Evolutionary conservation across 371 early-diverging fungal species (phyloP).

Genomic region (Mucor irregularis): DNA sequence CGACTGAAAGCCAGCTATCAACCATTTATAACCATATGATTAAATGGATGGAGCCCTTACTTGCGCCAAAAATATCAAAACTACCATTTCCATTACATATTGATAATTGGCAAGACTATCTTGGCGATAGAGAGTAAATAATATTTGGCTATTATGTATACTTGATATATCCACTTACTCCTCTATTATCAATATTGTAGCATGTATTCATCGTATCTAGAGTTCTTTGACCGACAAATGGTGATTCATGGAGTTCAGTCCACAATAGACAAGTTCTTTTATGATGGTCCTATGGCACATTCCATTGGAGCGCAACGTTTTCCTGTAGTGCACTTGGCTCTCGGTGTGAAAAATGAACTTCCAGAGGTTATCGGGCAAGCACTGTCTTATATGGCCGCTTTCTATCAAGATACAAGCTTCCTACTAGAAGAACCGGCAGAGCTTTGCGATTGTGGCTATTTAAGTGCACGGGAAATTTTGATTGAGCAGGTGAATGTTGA

Average conservation of each 20-base stretch:
- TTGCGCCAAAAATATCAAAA: constrained; percentile 6
- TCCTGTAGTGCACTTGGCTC: constrained; percentile 31
- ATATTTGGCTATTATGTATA: background rate
- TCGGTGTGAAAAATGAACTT: constrained; percentile 29
- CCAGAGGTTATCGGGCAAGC: constrained; percentile 26
- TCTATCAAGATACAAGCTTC: constrained; percentile 15
- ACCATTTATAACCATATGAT: background rate
- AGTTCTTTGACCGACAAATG: constrained; percentile 30
- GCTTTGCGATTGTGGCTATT: background rate
- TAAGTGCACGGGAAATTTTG: constrained; percentile 7
- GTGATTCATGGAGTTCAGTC: constrained; percentile 17
- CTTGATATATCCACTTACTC: background rate
- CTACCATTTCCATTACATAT: background rate
- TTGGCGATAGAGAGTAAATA: constrained; percentile 27
- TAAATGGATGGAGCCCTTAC: background rate
- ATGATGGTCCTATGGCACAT: background rate
- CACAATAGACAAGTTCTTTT: constrained; percentile 19
- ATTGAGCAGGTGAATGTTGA: constrained; percentile 9
- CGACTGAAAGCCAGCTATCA: too few species aligned
- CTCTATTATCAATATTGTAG: background rate
- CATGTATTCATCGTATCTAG: constrained; percentile 24
- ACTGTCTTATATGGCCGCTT: constrained; percentile 31
- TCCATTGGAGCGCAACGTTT: constrained; percentile 24
- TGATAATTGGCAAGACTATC: constrained; percentile 24
- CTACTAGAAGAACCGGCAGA: background rate